Base-by-base conservation (phyloP, 1,284 basidiomycete genomes). In the Ceraceosorus guamensis region DNA sequence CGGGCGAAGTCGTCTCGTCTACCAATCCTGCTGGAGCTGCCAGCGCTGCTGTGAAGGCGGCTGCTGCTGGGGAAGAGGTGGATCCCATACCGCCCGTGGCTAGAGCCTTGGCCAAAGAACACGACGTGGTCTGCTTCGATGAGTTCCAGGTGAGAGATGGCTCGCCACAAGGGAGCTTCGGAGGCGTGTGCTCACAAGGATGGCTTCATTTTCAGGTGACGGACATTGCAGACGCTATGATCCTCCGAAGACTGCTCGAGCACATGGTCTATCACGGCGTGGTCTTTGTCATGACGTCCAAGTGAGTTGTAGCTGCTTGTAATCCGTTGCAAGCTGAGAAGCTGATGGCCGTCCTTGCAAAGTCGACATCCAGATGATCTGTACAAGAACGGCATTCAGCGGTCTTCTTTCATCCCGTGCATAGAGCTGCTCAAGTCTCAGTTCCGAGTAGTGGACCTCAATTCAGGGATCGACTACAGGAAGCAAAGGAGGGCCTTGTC, bases 171-270 rank as follows among this genome's bases (percentile, higher is more conserved):
- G n/a, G n/a, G n/a, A n/a, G n/a, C n/a, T n/a, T n/a, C n/a, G n/a
- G n/a, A n/a, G n/a, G n/a, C n/a, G n/a, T n/a, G 37, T 8, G n/a
- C 37, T 1, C 65, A 88, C 86, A 41, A 8, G 37, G 37, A 41
- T 41, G 37, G 8, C 8, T n/a, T 41, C n/a, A n/a, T n/a, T n/a
- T n/a, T n/a, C n/a, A 41, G 37, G 90, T 98, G 8, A 96, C 92
- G 11, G 93, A 98, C 78, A 98, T 98, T 66, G 93, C 89, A 16
- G 92, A 97, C 68, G 95, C 95, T 10, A 98, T 99, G 95, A 91
- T 99, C 60, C 81, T 99, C 34, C 82, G 93, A 32, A 83, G 90
- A 51, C 79, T 99, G 18, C 80, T 99, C 46, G 92, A 97, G 76
- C 82, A 83, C 31, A 79, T 98, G 66, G 80, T 91, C 52, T 85